Conservation (phyloP, 1,284 basidiomycete species). For the Pseudozyma tsukubaensis region DNA sequence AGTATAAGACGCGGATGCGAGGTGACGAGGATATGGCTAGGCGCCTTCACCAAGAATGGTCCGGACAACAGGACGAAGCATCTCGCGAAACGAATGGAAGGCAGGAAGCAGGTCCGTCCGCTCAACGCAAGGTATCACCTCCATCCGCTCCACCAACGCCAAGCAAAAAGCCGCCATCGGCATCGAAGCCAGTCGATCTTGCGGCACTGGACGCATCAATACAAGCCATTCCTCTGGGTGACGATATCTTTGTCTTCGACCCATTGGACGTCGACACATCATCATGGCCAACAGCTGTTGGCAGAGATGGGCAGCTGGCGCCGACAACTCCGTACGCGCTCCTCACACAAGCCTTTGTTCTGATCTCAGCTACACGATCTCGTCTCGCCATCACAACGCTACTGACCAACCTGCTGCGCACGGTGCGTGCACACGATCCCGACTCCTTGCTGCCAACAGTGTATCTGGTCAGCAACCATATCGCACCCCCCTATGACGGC, state of each 20-base stretch:
- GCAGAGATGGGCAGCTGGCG: slow-evolving; percentile 19
- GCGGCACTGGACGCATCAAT: slow-evolving; percentile 52
- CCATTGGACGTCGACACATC: slow-evolving; percentile 53
- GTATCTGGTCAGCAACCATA: slow-evolving; percentile 88
- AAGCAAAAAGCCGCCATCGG: neutral
- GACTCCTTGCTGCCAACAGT: slow-evolving; percentile 80
- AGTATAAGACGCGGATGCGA: slow-evolving; percentile 21
- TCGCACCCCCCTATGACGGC: slow-evolving; percentile 75
- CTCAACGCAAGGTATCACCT: neutral
- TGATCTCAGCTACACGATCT: slow-evolving; percentile 81
- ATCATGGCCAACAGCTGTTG: slow-evolving; percentile 47
- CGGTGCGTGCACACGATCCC: slow-evolving; percentile 78
- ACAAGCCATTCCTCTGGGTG: slow-evolving; percentile 56
- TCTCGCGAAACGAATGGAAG: neutral
- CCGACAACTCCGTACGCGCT: slow-evolving; percentile 79
- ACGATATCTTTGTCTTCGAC: slow-evolving; percentile 67
- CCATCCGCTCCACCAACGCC: slow-evolving; percentile 6
- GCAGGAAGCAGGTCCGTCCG: neutral
- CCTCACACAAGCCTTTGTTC: slow-evolving; percentile 79
- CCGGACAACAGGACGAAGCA: slow-evolving; percentile 4
- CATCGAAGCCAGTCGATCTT: slow-evolving; percentile 34
- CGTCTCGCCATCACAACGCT: slow-evolving; percentile 83
- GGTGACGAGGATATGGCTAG: slow-evolving; percentile 48
- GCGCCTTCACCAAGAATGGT: slow-evolving; percentile 42
- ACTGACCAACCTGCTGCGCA: slow-evolving; percentile 82